Evolutionary conservation across 1,284 basidiomycete species (phyloP), one percentile per base, ranked within the genome.

Genomic region (Naganishia cerealis): DNA sequence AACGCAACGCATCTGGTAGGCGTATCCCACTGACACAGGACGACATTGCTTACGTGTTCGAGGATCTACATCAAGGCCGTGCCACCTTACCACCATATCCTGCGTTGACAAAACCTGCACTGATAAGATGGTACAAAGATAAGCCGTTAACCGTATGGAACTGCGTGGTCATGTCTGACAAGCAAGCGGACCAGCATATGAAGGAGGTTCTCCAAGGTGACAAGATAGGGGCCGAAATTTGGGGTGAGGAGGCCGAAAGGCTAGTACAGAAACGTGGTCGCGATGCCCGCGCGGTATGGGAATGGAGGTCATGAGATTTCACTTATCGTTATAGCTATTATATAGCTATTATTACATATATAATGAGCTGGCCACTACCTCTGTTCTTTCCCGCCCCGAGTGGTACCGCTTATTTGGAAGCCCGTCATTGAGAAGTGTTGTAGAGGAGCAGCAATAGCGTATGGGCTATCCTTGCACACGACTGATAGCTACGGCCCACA

Each of bases 51-150:
- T 84, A 92, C 54, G 80, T 96, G 65, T 92, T 92, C 74, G 94
- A 97, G 75, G 94, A 97, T 75, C 78, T 96, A 16, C 83, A 91
- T 77, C 85, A 89, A 33, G 91, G 91, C 0, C 86, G 92, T 53
- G 90, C 89, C 0, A 83, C 88, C 16, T 81, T 94, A 42, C 90
- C 92, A 3, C 90, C 90, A 0, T 85, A 89, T 70, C 81, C 85
- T 8, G 85, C 92, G 15, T 87, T 90, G n/a, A 80, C 85, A 21
- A 75, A 76, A 66, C 75, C 78, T 2, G 68, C 72, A 26, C 73
- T 74, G 0, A 84, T 90, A n/a, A 84, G 91, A 46, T 96, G 94
- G 94, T 87, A 92, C 74, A 83, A 85, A 16, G 75, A 77, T 1
- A 78, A 80, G 57, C 88, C 88, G 1, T 76, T 95, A 13, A 82